Evolutionary conservation across 2,329 filamentous ascomycete genomes (phyloP).

Genomic region (Ascochyta pisi): DNA sequence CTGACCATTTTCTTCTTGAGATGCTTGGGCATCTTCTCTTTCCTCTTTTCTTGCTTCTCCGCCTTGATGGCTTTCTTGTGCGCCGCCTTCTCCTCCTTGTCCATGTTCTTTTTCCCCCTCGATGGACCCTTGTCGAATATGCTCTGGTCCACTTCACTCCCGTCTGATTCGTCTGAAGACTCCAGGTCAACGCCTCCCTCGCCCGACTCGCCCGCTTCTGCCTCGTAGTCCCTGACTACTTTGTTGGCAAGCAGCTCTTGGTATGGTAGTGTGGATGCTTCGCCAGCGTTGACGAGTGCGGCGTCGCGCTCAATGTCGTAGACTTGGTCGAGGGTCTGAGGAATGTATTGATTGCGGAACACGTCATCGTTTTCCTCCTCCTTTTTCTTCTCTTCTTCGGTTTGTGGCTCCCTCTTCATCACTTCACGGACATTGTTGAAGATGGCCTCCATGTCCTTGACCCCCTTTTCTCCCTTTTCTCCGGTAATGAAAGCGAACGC

Average conservation of each 20-base stretch:
- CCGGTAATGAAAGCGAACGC: constrained; percentile 84
- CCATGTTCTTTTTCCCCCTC: constrained; percentile 69
- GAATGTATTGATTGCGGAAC: constrained; percentile 95
- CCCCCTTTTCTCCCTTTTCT: constrained; percentile 58
- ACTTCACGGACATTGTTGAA: constrained; percentile 69
- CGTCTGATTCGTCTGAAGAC: constrained; percentile 27
- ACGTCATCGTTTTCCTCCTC: constrained; percentile 83
- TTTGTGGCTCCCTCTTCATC: constrained; percentile 63
- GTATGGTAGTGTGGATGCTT: constrained; percentile 82
- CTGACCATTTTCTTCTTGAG: constrained; percentile 87
- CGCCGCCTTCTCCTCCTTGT: constrained; percentile 86
- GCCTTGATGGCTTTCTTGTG: constrained; percentile 95
- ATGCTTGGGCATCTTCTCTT: constrained; percentile 96
- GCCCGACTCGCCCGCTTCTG: background rate
- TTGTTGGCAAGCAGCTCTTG: constrained; percentile 80
- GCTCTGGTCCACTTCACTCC: constrained; percentile 39
- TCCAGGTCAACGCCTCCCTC: constrained; percentile 14
- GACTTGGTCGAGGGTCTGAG: constrained; percentile 92
- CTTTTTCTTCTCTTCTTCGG: constrained; percentile 57
- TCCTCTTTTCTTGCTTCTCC: constrained; percentile 90
- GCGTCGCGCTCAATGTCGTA: constrained; percentile 95
- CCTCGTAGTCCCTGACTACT: constrained; percentile 53
- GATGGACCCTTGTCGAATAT: constrained; percentile 45
- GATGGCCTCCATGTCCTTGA: constrained; percentile 68
- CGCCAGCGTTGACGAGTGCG: constrained; percentile 74